Base-by-base conservation (phyloP, 306 rosid genomes). In the Prunus mume region DNA sequence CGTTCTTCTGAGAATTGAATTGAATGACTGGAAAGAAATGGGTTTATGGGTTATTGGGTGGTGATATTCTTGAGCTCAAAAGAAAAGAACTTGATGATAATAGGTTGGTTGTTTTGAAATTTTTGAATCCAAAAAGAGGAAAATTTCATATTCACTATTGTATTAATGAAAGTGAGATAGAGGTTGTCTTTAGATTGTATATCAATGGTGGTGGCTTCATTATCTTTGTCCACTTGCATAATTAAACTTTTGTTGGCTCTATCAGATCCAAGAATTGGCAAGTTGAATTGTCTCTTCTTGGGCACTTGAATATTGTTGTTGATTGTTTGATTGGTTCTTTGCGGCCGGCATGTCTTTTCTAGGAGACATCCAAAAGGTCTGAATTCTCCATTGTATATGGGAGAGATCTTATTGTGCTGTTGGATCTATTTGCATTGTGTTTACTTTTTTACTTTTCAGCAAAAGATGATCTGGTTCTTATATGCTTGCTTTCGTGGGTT, bases 161-260 rank as follows among this genome's bases (percentile, higher is more conserved):
- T 47, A 50, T 65, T 81, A 9, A 34, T 34, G 81, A 76, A 65
- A 72, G 62, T 56, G 71, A 65, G 54, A 9, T 12, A 25, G 65
- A 58, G 65, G 64, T 34, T 51, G 56, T 15, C 19, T 4, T 51
- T 14, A 17, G 19, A 51, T 65, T 51, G 7, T 52, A 17, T 52
- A 52, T 52, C 22, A 17, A 14, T 14, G 76, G 67, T 9, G 1
- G 43, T 38, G 1, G 25, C 28, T 27, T 72, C 14, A 52, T 45
- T 47, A 7, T 51, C 12, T 68, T 69, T n/a, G 24, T 54, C n/a
- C 12, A 60, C 32, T 65, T 76, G 70, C 52, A 54, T 22, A 41
- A 11, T 32, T 55, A 6, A 24, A 22, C 3, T 12, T 50, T 54
- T 71, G 7, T 68, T 34, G 82, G 66, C n/a, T 34, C 28, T 34